Evolutionary conservation across 805 yeast species (phyloP).

Genomic region (Candida ponderosae): DNA sequence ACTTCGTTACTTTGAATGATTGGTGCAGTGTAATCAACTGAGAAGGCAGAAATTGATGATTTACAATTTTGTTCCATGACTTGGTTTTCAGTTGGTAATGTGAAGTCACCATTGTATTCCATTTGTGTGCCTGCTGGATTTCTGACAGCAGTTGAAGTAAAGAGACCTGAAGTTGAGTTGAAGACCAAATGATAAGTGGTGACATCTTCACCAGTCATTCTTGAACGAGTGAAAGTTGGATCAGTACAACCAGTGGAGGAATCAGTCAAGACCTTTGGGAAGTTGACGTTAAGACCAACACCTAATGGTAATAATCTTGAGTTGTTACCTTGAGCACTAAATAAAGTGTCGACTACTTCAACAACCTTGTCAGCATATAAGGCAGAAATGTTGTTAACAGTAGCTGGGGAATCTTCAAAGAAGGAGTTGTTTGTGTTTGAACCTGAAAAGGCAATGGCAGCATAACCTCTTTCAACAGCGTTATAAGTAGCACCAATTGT

Average conservation of each 20-base stretch:
- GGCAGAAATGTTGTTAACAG: slow-evolving; percentile 31
- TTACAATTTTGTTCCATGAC: slow-evolving; percentile 28
- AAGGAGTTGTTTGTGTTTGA: slow-evolving; percentile 40
- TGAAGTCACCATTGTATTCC: slow-evolving; percentile 34
- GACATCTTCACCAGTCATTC: slow-evolving; percentile 32
- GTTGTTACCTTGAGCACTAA: slow-evolving; percentile 29
- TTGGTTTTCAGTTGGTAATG: slow-evolving; percentile 33
- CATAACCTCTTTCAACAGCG: slow-evolving; percentile 38
- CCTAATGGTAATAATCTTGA: slow-evolving; percentile 32
- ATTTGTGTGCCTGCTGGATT: slow-evolving; percentile 17
- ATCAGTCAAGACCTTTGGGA: slow-evolving; percentile 38
- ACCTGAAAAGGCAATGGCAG: slow-evolving; percentile 47
- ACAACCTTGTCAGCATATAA: slow-evolving; percentile 30
- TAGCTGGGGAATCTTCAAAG: slow-evolving; percentile 27
- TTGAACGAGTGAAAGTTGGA: slow-evolving; percentile 35
- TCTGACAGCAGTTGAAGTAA: slow-evolving; percentile 12
- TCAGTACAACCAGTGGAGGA: slow-evolving; percentile 26
- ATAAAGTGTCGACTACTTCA: slow-evolving; percentile 30
- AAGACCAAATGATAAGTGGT: slow-evolving; percentile 15
- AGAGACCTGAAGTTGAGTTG: slow-evolving; percentile 30
- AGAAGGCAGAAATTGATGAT: slow-evolving; percentile 37
- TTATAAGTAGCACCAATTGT: slow-evolving; percentile 45
- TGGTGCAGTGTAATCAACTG: slow-evolving; percentile 31
- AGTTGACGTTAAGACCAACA: slow-evolving; percentile 40
- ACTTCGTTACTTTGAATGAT: slow-evolving; percentile 8